Conservation (phyloP, 2,329 filamentous ascomycete genomes). For the Calonectria ilicicola region DNA sequence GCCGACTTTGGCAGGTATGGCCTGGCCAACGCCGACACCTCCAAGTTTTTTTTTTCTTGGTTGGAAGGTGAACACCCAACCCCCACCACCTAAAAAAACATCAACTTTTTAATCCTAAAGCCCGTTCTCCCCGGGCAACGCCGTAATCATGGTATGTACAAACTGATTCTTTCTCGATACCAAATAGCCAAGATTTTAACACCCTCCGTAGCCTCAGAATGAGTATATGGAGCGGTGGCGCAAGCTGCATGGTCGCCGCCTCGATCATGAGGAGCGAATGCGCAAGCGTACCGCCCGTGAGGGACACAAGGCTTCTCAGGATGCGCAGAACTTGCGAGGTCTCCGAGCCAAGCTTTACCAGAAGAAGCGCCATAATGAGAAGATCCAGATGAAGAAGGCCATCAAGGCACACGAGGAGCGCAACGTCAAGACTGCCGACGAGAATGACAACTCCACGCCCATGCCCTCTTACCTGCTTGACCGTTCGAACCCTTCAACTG, state of each 20-base stretch:
- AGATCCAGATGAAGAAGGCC: constrained; percentile 96
- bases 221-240: constrained; percentile 82
- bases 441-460: constrained; percentile 83
- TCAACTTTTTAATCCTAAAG: constrained; percentile 19
- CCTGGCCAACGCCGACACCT: neutral
- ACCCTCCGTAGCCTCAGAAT: constrained; percentile 75
- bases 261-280: constrained; percentile 87
- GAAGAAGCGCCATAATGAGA: constrained; percentile 94
- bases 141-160: constrained; percentile 49
- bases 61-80: neutral
- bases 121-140: constrained; percentile 37
- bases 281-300: constrained; percentile 91
- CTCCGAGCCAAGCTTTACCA: constrained; percentile 93
- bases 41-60: constrained; percentile 44
- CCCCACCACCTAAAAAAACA: neutral
- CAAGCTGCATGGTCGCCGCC: constrained; percentile 62
- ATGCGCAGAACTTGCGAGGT: constrained; percentile 93
- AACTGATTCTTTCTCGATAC: neutral
- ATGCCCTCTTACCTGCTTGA: constrained; percentile 95
- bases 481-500: constrained; percentile 70
- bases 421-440: constrained; percentile 89
- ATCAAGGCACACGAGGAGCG: constrained; percentile 97
- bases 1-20: too few relatives aligned
- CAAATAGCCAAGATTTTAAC: constrained; percentile 33
- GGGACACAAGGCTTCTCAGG: constrained; percentile 86